Percentiles rank a stretch among this genome's conserved stretches.
These are phyloP conservation scores for Colletotrichum brevisporum DNA, from an alignment of 2,329 filamentous ascomycete genomes.

Conservation along the genomic window DNA sequence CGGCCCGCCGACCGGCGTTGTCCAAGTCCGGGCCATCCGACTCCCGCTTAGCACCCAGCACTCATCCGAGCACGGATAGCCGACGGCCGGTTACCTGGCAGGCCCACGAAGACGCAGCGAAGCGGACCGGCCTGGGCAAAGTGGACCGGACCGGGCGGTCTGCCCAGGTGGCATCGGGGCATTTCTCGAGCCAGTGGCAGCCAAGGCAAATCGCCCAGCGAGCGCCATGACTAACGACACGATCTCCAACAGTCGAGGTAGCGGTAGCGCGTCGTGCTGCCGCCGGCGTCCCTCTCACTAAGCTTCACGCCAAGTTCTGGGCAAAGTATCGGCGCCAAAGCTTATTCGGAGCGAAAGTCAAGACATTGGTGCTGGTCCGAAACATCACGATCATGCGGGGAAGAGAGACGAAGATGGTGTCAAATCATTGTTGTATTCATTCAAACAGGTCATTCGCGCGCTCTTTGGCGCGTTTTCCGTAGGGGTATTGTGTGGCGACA, in stretches of 20 bases:
- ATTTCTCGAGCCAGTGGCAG: neutral
- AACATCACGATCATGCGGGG: neutral
- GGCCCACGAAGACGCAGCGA: neutral
- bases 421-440: slow-evolving; percentile 21
- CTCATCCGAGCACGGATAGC: slow-evolving; percentile 5
- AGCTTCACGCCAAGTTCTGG: slow-evolving; percentile 37
- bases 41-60: neutral
- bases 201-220: neutral
- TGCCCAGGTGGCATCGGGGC: neutral
- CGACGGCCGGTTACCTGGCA: slow-evolving; percentile 21
- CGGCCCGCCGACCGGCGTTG: neutral
- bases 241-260: neutral
- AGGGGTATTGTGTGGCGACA: slow-evolving; percentile 19
- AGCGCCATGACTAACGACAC: neutral
- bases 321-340: slow-evolving; percentile 22
- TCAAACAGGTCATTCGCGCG: slow-evolving; percentile 17
- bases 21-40: neutral
- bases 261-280: neutral
- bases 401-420: slow-evolving; percentile 3
- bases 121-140: slow-evolving; percentile 16
- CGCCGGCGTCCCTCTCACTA: slow-evolving; percentile 1
- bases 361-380: neutral
- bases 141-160: slow-evolving; percentile 2
- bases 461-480: slow-evolving; percentile 1
- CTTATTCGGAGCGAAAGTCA: slow-evolving; percentile 19